Conservation (phyloP, 192 early-diverging fungal species). For the Podila minutissima region DNA sequence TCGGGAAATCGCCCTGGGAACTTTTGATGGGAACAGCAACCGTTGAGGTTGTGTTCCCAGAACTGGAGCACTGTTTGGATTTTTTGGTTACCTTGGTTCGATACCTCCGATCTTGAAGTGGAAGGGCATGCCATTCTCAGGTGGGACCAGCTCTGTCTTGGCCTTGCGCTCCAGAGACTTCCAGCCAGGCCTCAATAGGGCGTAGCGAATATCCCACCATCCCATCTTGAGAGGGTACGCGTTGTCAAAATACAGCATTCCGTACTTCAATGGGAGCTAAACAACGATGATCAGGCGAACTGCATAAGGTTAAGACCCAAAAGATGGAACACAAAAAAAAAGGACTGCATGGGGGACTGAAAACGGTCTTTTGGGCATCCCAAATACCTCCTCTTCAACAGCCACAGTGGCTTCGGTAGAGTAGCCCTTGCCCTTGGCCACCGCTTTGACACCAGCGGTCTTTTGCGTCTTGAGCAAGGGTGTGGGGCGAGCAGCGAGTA, state of each 20-base stretch:
- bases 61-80: too few species aligned
- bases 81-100: constrained; percentile 54
- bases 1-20: too few species aligned
- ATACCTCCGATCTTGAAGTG: constrained; percentile 58
- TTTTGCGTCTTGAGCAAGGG: constrained; percentile 20
- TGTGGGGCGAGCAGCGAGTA: constrained; percentile 2
- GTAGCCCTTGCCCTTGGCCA: constrained; percentile 13
- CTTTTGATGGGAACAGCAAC: too few species aligned
- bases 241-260: constrained; percentile 47
- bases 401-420: constrained; percentile 29
- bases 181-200: constrained; percentile 40
- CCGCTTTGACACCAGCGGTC: neutral
- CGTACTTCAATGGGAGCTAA: constrained; percentile 42
- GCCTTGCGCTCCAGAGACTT: constrained; percentile 42
- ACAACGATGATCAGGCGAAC: too few species aligned
- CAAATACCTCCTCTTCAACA: constrained; percentile 39
- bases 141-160: constrained; percentile 51
- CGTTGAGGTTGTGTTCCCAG: too few species aligned
- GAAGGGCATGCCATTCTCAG: constrained; percentile 58
- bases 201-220: constrained; percentile 45
- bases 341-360: too few species aligned
- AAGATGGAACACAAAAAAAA: neutral
- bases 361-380: neutral
- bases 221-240: constrained; percentile 51
- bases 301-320: neutral